Conservation (phyloP, 257 asterid species). For the Oldenlandia corymbosa region DNA sequence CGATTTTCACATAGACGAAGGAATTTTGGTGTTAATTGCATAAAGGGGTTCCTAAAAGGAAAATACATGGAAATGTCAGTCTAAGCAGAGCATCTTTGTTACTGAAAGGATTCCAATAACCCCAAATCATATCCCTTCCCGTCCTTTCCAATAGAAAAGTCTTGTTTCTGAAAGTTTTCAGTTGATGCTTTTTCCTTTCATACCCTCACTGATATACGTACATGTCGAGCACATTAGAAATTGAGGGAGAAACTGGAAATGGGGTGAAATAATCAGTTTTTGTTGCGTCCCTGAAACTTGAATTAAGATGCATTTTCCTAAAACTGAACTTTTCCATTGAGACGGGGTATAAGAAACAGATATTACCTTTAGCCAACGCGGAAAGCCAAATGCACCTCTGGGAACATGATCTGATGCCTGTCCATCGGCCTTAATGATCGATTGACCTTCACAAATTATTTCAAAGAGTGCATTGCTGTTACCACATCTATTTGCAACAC, state of each 20-base stretch:
- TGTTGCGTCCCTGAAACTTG: too few species aligned
- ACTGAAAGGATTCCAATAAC: not conserved
- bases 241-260: too few species aligned
- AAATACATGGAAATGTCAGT: not conserved
- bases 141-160: too few species aligned
- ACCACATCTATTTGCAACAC: slow-evolving; percentile 72
- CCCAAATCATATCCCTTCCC: too few species aligned
- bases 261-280: too few species aligned
- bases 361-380: slow-evolving; percentile 88
- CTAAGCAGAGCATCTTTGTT: not conserved
- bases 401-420: slow-evolving; percentile 67
- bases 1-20: not conserved
- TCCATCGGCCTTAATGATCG: slow-evolving; percentile 59
- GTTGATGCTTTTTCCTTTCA: too few species aligned
- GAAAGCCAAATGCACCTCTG: slow-evolving; percentile 89
- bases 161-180: too few species aligned
- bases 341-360: slow-evolving; percentile 16
- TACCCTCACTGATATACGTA: too few species aligned
- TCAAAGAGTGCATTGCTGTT: slow-evolving; percentile 52
- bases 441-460: slow-evolving; percentile 70
- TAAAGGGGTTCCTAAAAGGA: not conserved
- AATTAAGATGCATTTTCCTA: too few species aligned
- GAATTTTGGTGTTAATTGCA: not conserved
- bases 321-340: too few species aligned
- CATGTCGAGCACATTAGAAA: too few species aligned